Base-by-base conservation (phyloP, 768 basidiomycete genomes). In the Saitozyma sp. region DNA sequence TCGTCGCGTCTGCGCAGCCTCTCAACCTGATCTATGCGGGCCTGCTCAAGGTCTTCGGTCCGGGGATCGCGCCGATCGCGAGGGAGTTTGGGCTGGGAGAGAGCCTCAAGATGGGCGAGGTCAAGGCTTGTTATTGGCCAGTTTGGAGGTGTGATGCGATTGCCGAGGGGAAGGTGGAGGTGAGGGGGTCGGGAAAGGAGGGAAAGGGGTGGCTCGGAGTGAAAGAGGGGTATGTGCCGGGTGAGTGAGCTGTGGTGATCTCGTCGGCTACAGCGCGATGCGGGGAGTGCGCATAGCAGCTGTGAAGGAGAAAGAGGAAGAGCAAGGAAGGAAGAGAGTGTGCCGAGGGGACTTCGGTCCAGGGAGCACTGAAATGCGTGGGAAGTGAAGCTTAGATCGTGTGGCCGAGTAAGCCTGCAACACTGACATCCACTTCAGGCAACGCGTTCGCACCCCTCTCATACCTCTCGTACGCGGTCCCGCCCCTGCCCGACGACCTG, bases 41-140 rank as follows among this genome's bases (percentile, higher is more conserved):
- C 13, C 56, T 72, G 11, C 60, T 74, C 16, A 64, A 65, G 17
- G 37, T 72, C 9, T 73, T 77, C 56, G 73, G 73, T 6, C 52
- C 58, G 1, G 51, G 59, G 0, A 59, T 73, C 20, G 50, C 58
- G 9, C 50, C 59, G 8, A 59, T 74, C 13, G 71, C 72, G 14
- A 64, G 61, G 16, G 69, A 75, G 54, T 67, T 74, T 59, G 76
- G 76, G 8, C 39, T 75, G n/a, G 76, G 74, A 6, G 58, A 67
- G 17, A 54, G 52, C 9, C 41, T 75, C 20, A 61, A 45, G 16
- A 64, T 76, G 64, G 65, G 66, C 45, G 65, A 69, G 59, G 73
- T 75, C 65, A 75, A 70, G 54, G 74, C 76, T n/a, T 67, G 69
- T 6, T 58, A 72, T 42, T 78, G 73, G 66, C 76, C 76, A n/a